A percentile compares a stretch with the other conserved stretches of the same genome.
Evolutionary conservation across 2,329 filamentous ascomycete species (phyloP).

Genomic region (Aureobasidium vineae): DNA sequence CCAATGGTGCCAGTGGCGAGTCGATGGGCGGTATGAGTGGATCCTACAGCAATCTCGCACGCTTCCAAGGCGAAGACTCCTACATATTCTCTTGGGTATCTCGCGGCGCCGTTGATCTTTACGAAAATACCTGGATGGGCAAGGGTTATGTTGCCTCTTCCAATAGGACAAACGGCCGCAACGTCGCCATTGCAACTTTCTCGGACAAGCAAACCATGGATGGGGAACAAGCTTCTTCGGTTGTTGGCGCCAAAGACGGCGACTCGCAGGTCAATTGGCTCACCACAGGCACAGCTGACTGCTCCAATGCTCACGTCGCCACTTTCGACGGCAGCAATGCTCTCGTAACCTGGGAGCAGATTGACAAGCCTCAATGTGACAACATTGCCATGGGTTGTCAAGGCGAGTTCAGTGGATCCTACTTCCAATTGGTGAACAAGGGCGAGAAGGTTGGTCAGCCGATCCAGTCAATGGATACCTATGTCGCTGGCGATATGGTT

Average conservation of each 20-base stretch:
- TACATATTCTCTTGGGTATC: conserved; percentile 65
- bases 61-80: conserved; percentile 51
- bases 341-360: conserved; percentile 62
- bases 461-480: conserved; percentile 54
- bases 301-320: conserved; percentile 59
- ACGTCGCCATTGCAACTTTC: conserved; percentile 59
- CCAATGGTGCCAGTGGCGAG: conserved; percentile 59
- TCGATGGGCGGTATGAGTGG: conserved; percentile 63
- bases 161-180: conserved; percentile 58
- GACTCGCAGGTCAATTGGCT: conserved; percentile 62
- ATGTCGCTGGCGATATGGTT: conserved; percentile 62
- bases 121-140: conserved; percentile 59
- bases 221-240: conserved; percentile 54
- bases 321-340: conserved; percentile 54
- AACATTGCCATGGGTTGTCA: conserved; percentile 60
- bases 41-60: conserved; percentile 58
- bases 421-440: conserved; percentile 57
- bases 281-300: conserved; percentile 53
- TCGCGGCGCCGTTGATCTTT: conserved; percentile 57
- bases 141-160: conserved; percentile 53
- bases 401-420: conserved; percentile 58
- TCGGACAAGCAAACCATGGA: conserved; percentile 58
- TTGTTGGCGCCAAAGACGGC: conserved; percentile 54
- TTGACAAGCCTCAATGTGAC: conserved; percentile 55
- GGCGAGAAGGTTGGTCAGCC: conserved; percentile 55